These are phyloP conservation scores for Candida glaebosa DNA, from an alignment of 805 yeast genomes.

Conservation along the genomic window DNA sequence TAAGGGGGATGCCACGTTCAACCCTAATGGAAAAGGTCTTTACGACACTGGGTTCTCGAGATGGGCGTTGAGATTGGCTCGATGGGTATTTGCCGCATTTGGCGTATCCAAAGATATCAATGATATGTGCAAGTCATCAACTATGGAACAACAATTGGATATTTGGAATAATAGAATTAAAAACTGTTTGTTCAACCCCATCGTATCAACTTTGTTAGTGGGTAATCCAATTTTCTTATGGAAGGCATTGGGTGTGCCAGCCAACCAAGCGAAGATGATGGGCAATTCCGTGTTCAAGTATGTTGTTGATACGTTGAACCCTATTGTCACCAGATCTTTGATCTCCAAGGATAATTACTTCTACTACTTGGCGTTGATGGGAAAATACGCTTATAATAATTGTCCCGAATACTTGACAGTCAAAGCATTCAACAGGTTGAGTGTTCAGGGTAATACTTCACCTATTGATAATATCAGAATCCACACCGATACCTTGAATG, in stretches of 20 bases:
- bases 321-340: slow-evolving; percentile 60
- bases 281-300: slow-evolving; percentile 68
- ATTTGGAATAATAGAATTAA: slow-evolving; percentile 63
- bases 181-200: slow-evolving; percentile 68
- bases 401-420: slow-evolving; percentile 75
- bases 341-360: slow-evolving; percentile 73
- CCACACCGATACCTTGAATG: slow-evolving; percentile 76
- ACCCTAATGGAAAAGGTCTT: slow-evolving; percentile 53
- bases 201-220: slow-evolving; percentile 61
- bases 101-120: slow-evolving; percentile 53
- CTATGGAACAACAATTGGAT: slow-evolving; percentile 57
- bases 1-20: slow-evolving; percentile 58
- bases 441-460: slow-evolving; percentile 24
- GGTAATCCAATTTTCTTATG: slow-evolving; percentile 85
- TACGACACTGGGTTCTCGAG: slow-evolving; percentile 82
- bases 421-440: slow-evolving; percentile 51
- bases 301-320: slow-evolving; percentile 75
- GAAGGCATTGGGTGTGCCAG: slow-evolving; percentile 89
- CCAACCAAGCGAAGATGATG: slow-evolving; percentile 80
- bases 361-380: slow-evolving; percentile 65
- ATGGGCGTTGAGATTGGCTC: slow-evolving; percentile 77
- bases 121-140: slow-evolving; percentile 52
- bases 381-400: slow-evolving; percentile 55
- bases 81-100: slow-evolving; percentile 52
- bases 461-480: slow-evolving; percentile 70